Percentiles rank a stretch among this genome's conserved stretches.
Conservation (phyloP, 1,284 basidiomycete genomes). For the Meripilus lineatus region DNA sequence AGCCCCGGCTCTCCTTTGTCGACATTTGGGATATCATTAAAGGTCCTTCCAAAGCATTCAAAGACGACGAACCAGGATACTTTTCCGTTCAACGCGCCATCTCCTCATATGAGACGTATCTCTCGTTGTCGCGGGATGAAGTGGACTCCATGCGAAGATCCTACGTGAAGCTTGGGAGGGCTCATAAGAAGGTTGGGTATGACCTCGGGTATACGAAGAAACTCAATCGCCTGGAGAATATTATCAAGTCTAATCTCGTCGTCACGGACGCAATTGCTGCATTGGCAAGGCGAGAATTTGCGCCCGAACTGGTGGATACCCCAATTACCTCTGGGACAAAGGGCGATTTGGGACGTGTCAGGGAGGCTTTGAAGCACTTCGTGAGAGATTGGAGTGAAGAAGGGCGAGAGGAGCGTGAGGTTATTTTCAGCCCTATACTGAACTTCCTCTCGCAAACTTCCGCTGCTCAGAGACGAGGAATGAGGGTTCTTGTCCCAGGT, state of each 20-base stretch:
- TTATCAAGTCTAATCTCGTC: slow-evolving; percentile 39
- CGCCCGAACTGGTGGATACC: slow-evolving; percentile 6
- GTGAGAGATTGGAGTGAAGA: slow-evolving; percentile 63
- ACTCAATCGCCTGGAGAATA: slow-evolving; percentile 30
- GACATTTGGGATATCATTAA: background rate
- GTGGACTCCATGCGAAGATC: slow-evolving; percentile 21
- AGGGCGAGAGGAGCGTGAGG: slow-evolving; percentile 44
- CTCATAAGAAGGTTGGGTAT: slow-evolving; percentile 41
- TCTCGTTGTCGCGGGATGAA: slow-evolving; percentile 17
- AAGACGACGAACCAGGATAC: slow-evolving; percentile 6
- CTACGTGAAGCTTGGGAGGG: slow-evolving; percentile 20
- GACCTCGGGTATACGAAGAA: slow-evolving; percentile 50
- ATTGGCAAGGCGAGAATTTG: slow-evolving; percentile 29
- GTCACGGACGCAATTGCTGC: slow-evolving; percentile 44
- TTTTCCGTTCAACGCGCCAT: slow-evolving; percentile 24
- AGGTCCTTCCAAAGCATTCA: background rate
- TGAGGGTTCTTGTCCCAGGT: slow-evolving; percentile 56
- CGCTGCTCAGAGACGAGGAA: slow-evolving; percentile 21
- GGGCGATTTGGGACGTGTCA: slow-evolving; percentile 41
- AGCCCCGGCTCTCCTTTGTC: background rate
- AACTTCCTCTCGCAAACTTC: slow-evolving; percentile 33
- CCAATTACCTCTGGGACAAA: slow-evolving; percentile 11
- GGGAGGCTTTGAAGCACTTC: slow-evolving; percentile 60
- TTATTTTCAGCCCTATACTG: slow-evolving; percentile 52
- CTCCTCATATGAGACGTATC: slow-evolving; percentile 24